Evolutionary conservation across 106 monocot species (phyloP).

Genomic region (Vanilla planifolia): DNA sequence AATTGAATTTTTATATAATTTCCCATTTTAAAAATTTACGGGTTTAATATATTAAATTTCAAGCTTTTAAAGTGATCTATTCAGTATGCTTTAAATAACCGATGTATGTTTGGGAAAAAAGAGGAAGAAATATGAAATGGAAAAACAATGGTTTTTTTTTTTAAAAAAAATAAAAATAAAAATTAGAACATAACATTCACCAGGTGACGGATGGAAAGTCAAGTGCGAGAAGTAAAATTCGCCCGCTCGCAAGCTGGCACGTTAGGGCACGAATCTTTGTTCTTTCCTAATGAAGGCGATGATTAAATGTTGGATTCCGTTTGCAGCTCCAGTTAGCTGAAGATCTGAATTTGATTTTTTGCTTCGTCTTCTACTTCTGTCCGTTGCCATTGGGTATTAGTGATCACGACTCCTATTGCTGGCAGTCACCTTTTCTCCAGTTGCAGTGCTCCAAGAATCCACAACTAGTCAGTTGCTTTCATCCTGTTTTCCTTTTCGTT

Average conservation of each 20-base stretch:
- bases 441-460: background rate
- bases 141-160: too few species aligned
- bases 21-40: too few species aligned
- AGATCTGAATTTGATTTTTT: background rate
- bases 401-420: background rate
- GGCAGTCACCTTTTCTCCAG: background rate
- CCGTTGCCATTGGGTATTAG: background rate
- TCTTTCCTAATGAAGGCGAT: background rate
- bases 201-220: too few species aligned
- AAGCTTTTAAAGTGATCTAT: too few species aligned
- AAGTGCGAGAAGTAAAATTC: background rate
- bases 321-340: background rate
- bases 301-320: background rate
- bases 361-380: background rate
- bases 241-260: background rate
- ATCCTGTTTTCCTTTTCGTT: background rate
- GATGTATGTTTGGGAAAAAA: too few species aligned
- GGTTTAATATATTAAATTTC: too few species aligned
- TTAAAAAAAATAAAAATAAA: too few species aligned
- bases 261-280: slow-evolving; percentile 12
- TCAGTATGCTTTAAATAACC: too few species aligned
- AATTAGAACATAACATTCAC: too few species aligned
- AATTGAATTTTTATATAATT: too few species aligned
- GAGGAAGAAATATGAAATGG: too few species aligned
- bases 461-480: background rate